A percentile compares a stretch with the other conserved stretches of the same genome.
Evolutionary conservation across 805 yeast genomes (phyloP).

Genomic region (Candida chauliodis): DNA sequence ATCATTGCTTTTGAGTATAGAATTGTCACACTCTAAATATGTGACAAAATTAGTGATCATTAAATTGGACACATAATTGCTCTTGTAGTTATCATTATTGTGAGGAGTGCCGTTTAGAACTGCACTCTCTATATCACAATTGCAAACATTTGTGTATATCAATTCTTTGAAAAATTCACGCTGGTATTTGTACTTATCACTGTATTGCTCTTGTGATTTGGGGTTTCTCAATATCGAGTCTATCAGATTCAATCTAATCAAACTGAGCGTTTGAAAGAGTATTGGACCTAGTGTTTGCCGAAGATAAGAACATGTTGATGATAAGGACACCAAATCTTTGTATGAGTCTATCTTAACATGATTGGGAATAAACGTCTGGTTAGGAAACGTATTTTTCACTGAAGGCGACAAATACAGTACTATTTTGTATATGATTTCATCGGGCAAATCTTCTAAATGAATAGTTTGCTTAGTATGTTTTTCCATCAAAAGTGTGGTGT

Average conservation of each 20-base stretch:
- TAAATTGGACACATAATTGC: constrained; percentile 15
- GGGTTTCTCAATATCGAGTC: constrained; percentile 25
- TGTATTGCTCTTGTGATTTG: constrained; percentile 16
- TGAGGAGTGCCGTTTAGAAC: constrained; percentile 13
- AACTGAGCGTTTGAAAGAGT: constrained; percentile 20
- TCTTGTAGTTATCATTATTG: constrained; percentile 13
- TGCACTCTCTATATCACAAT: constrained; percentile 16
- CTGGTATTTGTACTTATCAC: constrained; percentile 16
- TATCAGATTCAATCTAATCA: constrained; percentile 23
- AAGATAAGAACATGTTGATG: constrained; percentile 22
- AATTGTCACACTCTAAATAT: constrained; percentile 22
- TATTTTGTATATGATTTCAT: constrained; percentile 16
- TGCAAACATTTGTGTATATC: constrained; percentile 12
- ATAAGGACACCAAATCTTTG: constrained; percentile 15
- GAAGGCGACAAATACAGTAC: constrained; percentile 12
- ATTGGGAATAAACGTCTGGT: constrained; percentile 10
- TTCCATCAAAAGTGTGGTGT: not conserved
- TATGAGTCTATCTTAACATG: constrained; percentile 9
- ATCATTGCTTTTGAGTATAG: constrained; percentile 13
- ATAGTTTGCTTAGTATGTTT: not conserved
- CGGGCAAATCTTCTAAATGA: constrained; percentile 14
- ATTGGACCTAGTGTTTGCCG: constrained; percentile 18
- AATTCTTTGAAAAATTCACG: constrained; percentile 19
- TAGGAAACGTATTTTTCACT: not conserved
- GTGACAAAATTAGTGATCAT: constrained; percentile 18